Evolutionary conservation across 352 stramenopile species (phyloP), one percentile per base, ranked within the genome.

Genomic region (Phytopythium delawarense): DNA sequence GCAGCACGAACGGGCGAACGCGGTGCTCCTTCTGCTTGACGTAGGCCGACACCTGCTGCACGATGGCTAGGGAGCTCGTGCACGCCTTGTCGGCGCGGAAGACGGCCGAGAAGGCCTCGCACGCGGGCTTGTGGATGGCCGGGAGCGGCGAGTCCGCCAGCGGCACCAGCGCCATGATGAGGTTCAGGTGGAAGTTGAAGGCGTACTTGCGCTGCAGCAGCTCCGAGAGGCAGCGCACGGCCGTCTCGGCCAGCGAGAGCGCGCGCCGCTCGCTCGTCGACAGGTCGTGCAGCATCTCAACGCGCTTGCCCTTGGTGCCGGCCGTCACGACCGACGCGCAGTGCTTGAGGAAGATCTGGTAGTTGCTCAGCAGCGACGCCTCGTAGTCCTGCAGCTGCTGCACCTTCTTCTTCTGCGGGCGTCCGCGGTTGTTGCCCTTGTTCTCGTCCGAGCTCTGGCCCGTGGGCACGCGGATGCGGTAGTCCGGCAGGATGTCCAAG

Each of bases 401-500:
- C 60, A 96, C 87, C 60, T 89, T 88, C 65, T 96, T 96, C 73
- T 95, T 95, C 63, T 84, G 75, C 11, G 84, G 84, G 0, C 79
- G 81, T 37, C 89, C 89, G 25, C 88, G 78, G 64, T 89, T 83
- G 64, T 89, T 82, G 72, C 98, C 94, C 15, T 92, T 83, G 57
- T 67, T 64, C 64, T 98, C 94, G 4, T 91, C 75, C 32, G 32
- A 58, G 21, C 13, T 2, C 69, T 98, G 90, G 6, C 88, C 85
- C 1, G 81, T 96, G 35, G 92, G 81, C 25, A 90, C 63, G 61
- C 95, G 91, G 55, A 99, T 98, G 56, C 96, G 87, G 77, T 99
- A 98, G 61, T 92, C 84, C 0, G 96, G 96, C 35, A 98, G 56
- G 35, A 99, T 97, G 59, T 99, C 96, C 45, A 98, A 78, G 59